Base-by-base conservation (phyloP, 2,329 filamentous ascomycete species). In the Davidsoniella neocaledoniae region DNA sequence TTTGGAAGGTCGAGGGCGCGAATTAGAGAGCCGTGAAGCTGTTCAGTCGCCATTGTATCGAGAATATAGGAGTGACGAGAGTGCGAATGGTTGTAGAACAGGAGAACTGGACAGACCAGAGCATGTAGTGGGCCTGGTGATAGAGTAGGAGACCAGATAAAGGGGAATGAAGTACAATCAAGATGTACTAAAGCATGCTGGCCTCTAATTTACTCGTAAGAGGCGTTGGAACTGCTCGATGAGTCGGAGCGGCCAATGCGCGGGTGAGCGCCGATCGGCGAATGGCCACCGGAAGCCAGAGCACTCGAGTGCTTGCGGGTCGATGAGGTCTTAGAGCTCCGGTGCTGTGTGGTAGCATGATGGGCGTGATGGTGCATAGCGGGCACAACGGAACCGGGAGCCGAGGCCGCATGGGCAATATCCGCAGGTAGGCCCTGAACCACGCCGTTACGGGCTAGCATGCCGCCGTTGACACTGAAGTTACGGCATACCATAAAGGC, bases 401-500 rank as follows among this genome's bases (percentile, higher is more conserved):
- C 69, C 67, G 57, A 68, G 73, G 60, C 65, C 64, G 54, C 60
- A 21, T 46, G 65, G 50, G 74, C 66, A 56, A 71, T 68, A 56
- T 70, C 68, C 50, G 70, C 74, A 12, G 77, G 77, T 37, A 81
- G 69, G 46, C 77, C 77, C 64, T 81, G 77, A 55, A 81, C 76
- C 55, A 81, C 79, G 41, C 77, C 77, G 59, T 81, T 81, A 56
- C 77, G 74, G 55, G 77, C 77, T 55, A 81, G 70, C 86, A 94
- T 94, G 62, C 90, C 90, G 59, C 93, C 87, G 63, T 94, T 95
- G 64, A 93, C 85, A 50, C 86, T 94, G 68, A 95, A 95, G 72
- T 94, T 94, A 56, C 87, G 83, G 72, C 90, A 95, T 57, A 95
- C 91, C 78, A 94, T 90, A 67, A 94, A 96, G 52, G 90, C 90